Percentiles rank a stretch among this genome's conserved stretches.
phyloP scores from a whole-genome alignment of 2,329 filamentous ascomycete species.

The Ophiostoma triangulosporum region DNA sequence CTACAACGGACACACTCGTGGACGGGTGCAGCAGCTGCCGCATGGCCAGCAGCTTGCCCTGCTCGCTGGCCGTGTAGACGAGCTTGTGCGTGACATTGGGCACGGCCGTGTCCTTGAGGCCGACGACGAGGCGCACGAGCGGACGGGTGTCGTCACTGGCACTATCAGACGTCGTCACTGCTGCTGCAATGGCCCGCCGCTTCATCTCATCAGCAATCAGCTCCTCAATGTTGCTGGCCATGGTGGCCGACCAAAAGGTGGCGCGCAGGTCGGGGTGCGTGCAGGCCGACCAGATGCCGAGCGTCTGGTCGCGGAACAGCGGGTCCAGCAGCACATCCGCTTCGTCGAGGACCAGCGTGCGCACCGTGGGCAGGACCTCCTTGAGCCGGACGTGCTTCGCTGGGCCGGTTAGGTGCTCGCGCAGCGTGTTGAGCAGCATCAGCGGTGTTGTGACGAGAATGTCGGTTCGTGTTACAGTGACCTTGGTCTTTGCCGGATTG shows the following conservation, averaged over 20 bases:
- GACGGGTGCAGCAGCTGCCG: slow-evolving; percentile 77
- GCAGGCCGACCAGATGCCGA: slow-evolving; percentile 72
- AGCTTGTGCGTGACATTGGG: slow-evolving; percentile 85
- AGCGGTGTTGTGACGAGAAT: slow-evolving; percentile 72
- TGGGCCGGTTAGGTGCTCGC: slow-evolving; percentile 20
- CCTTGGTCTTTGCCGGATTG: neutral
- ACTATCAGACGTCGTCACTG: neutral
- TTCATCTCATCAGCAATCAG: slow-evolving; percentile 57
- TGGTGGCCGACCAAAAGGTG: slow-evolving; percentile 91
- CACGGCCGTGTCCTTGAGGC: slow-evolving; percentile 87
- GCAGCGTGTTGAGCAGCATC: slow-evolving; percentile 60
- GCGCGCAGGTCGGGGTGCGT: slow-evolving; percentile 54
- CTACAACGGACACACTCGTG: slow-evolving; percentile 26
- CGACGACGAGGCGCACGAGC: slow-evolving; percentile 79
- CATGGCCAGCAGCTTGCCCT: slow-evolving; percentile 82
- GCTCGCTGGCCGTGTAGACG: slow-evolving; percentile 81
- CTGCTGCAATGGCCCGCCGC: neutral
- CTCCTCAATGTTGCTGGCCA: slow-evolving; percentile 83
- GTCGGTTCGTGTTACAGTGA: slow-evolving; percentile 51
- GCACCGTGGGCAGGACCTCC: slow-evolving; percentile 46
- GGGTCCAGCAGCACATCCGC: slow-evolving; percentile 88
- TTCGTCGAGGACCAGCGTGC: slow-evolving; percentile 74
- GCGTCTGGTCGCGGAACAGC: slow-evolving; percentile 78
- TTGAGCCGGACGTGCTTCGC: slow-evolving; percentile 24
- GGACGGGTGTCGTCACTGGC: slow-evolving; percentile 24